phyloP scores from a whole-genome alignment of 2,329 filamentous ascomycete species.

The Ophiostoma fasciatum region DNA sequence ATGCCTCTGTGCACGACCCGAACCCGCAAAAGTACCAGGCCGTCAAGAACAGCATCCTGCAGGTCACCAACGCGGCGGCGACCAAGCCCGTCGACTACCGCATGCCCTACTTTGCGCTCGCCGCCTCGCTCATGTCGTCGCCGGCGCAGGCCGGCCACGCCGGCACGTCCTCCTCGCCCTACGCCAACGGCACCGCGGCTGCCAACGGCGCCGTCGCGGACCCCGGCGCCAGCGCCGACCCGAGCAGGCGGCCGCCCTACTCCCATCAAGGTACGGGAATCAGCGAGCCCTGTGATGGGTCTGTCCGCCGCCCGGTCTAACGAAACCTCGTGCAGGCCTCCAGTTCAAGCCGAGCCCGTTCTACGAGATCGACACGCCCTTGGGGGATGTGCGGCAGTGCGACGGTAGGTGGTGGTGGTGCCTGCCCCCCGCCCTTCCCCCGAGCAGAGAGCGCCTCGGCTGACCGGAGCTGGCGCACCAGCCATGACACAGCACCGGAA shows the following conservation, averaged over 20 bases:
- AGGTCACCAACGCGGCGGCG: background rate
- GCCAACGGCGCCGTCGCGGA: too few relatives aligned
- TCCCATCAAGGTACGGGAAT: background rate
- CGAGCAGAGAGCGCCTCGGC: background rate
- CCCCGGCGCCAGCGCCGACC: background rate
- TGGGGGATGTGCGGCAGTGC: constrained; percentile 52
- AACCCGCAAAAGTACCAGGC: constrained; percentile 6
- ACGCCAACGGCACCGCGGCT: background rate
- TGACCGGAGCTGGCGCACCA: too few relatives aligned
- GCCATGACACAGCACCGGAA: constrained; percentile 42
- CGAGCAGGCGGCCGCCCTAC: background rate
- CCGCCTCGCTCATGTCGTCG: constrained; percentile 4
- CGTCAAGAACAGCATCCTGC: constrained; percentile 6
- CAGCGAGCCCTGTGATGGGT: too few relatives aligned
- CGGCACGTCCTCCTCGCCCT: constrained; percentile 5
- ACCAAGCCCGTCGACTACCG: constrained; percentile 1
- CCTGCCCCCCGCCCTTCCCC: background rate
- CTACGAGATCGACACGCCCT: constrained; percentile 51
- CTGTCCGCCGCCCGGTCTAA: too few relatives aligned
- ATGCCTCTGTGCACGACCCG: constrained; percentile 6
- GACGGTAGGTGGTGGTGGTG: constrained; percentile 44
- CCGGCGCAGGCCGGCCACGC: constrained; percentile 1
- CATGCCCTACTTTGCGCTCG: background rate
- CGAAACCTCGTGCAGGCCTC: constrained; percentile 11
- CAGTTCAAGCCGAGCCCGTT: constrained; percentile 66